A percentile compares a stretch with the other conserved stretches of the same genome.
Evolutionary conservation across 1,139 yeast genomes (phyloP).

Genomic region (Debaryomycetaceae sp.): DNA sequence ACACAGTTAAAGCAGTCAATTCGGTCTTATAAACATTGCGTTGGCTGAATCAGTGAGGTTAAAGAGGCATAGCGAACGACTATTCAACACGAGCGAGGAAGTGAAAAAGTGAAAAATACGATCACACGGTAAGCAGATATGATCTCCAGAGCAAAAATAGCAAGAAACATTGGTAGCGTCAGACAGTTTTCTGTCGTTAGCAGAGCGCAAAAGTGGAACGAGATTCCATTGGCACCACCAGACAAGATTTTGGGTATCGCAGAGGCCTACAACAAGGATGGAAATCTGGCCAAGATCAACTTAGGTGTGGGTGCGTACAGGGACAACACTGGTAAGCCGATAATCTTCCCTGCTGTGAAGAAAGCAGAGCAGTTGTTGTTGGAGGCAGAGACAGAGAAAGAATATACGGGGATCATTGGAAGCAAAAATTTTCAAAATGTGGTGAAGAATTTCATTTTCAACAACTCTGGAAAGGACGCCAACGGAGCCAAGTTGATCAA

Average conservation of each 20-base stretch:
- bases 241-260: conserved; percentile 72
- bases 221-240: conserved; percentile 62
- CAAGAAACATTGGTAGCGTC: conserved; percentile 5
- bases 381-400: conserved; percentile 48
- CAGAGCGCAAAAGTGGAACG: conserved; percentile 31
- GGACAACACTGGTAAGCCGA: conserved; percentile 46
- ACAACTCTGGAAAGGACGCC: conserved; percentile 46
- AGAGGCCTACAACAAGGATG: conserved; percentile 45
- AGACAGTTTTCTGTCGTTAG: conserved; percentile 20
- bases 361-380: conserved; percentile 41
- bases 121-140: conserved; percentile 2
- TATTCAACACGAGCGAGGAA: no score
- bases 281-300: conserved; percentile 41
- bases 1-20: no score
- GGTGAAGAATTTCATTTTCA: conserved; percentile 50
- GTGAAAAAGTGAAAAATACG: no score
- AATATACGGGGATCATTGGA: conserved; percentile 56
- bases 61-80: no score
- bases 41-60: no score
- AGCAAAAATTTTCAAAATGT: conserved; percentile 45
- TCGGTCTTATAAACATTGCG: no score
- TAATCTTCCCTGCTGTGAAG: conserved; percentile 47
- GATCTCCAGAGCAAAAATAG: conserved; percentile 8
- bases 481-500: conserved; percentile 46
- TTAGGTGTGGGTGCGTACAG: conserved; percentile 53